Evolutionary conservation across 768 basidiomycete species (phyloP), one percentile per base, ranked within the genome.

Genomic region (Plicaturopsis crispa): DNA sequence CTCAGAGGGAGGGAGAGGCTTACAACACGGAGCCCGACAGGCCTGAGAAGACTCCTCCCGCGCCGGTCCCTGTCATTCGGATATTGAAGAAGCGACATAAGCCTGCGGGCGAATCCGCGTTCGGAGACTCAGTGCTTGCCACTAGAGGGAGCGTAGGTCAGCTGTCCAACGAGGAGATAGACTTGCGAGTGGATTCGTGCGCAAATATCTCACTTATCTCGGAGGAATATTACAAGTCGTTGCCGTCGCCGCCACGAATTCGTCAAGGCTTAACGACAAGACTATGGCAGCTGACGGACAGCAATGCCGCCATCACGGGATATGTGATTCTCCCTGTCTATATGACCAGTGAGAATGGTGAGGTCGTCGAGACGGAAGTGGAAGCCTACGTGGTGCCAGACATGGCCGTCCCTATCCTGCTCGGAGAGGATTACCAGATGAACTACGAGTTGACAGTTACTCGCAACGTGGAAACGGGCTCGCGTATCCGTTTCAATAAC

Each of bases 221-320:
- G 7, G 34, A 48, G n/a, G n/a, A 31, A 6, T 21, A 26, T 14
- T 36, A 46, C 12, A 24, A 36, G 2, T n/a, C 26, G 5, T 20
- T 55, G n/a, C 16, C 16, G 5, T 17, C 35, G 1, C 8, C 31
- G 7, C 53, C 55, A 0, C 49, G 49, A 33, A 12, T 53, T 0
- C 44, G 45, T 21, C 45, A 22, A 0, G 62, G 63, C 1, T 57
- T 58, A 31, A 40, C 45, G 17, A 49, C 63, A 4, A 53, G 51
- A 11, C 38, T 65, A 0, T 43, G 59, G 10, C 61, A 64, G 44
- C 54, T 63, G 1, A 63, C 62, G 0, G 58, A 57, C 0, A 49
- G 36, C 1, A 41, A 48, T 8, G n/a, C n/a, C n/a, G 33, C 40
- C 0, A 59, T 65, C 7, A 42, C 39, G 11, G 56, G 57, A 0